Evolutionary conservation across 345 rosid species (phyloP).

Genomic region (Syzygium oleosum): DNA sequence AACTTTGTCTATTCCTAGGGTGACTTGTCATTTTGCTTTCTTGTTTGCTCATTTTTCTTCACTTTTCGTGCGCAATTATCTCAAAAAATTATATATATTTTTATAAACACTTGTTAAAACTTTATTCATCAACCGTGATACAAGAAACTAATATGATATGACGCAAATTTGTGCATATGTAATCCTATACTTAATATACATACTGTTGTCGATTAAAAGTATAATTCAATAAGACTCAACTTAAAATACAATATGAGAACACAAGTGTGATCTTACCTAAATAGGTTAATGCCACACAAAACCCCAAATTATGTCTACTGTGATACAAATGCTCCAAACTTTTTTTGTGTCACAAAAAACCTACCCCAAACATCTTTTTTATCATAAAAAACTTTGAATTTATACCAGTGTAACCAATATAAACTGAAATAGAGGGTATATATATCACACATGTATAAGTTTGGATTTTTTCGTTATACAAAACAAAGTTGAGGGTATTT

Average conservation of each 20-base stretch:
- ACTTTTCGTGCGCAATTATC: background rate
- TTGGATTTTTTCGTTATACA: too few species aligned
- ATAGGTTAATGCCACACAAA: background rate
- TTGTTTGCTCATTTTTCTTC: background rate
- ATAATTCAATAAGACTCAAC: background rate
- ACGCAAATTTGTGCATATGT: background rate
- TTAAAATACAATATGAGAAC: background rate
- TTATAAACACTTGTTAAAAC: background rate
- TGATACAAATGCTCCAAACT: too few species aligned
- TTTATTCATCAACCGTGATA: background rate
- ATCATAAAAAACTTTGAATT: too few species aligned
- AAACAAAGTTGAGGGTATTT: too few species aligned
- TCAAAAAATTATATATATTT: background rate
- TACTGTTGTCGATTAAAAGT: background rate
- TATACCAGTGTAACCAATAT: too few species aligned
- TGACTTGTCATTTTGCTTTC: background rate
- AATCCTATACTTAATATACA: background rate
- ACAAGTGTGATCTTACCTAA: background rate
- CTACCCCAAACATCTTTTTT: too few species aligned
- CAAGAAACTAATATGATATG: background rate
- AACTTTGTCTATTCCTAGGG: background rate
- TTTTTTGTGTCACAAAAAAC: too few species aligned
- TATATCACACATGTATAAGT: too few species aligned
- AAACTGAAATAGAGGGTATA: too few species aligned
- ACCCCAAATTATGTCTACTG: too few species aligned